These are phyloP conservation scores for Metarhizium rileyi DNA, from an alignment of 2,329 filamentous ascomycete genomes.

Conservation along the genomic window DNA sequence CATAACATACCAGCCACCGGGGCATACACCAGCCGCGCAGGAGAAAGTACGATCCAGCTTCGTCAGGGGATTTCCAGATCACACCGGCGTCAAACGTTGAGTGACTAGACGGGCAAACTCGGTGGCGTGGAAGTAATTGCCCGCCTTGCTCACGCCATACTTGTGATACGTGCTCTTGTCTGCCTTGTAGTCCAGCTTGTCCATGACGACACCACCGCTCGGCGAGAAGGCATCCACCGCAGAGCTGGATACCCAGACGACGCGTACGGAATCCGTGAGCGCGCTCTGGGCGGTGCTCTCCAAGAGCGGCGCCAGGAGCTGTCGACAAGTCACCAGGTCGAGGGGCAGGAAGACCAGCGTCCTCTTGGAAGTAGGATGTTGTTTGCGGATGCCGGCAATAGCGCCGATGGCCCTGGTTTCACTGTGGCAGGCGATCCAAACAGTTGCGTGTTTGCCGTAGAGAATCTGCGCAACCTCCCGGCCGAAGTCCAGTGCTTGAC, in stretches of 20 bases:
- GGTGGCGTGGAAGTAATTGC: slow-evolving; percentile 20
- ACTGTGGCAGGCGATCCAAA: slow-evolving; percentile 43
- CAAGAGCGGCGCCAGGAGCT: neutral
- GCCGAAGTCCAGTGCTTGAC: too few species aligned
- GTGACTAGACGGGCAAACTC: too few species aligned
- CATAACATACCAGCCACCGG: too few species aligned
- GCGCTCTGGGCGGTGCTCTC: neutral
- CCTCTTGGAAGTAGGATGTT: slow-evolving; percentile 23
- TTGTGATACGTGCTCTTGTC: slow-evolving; percentile 13
- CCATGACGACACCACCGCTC: slow-evolving; percentile 15
- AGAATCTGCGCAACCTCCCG: slow-evolving; percentile 26
- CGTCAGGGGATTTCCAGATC: too few species aligned
- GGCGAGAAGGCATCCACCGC: slow-evolving; percentile 18
- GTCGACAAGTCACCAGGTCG: slow-evolving; percentile 28
- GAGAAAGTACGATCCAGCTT: too few species aligned
- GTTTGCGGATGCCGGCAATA: slow-evolving; percentile 32
- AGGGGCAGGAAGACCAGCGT: slow-evolving; percentile 31
- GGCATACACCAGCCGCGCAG: too few species aligned
- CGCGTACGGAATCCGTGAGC: slow-evolving; percentile 1
- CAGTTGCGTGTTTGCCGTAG: slow-evolving; percentile 41
- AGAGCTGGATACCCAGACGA: slow-evolving; percentile 23
- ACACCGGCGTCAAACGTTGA: too few species aligned
- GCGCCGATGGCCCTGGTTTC: slow-evolving; percentile 31
- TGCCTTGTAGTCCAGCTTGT: slow-evolving; percentile 11
- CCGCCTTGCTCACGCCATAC: slow-evolving; percentile 22